Conservation (phyloP, 2,329 filamentous ascomycete species). For the Purpureocillium takamizusanense region DNA sequence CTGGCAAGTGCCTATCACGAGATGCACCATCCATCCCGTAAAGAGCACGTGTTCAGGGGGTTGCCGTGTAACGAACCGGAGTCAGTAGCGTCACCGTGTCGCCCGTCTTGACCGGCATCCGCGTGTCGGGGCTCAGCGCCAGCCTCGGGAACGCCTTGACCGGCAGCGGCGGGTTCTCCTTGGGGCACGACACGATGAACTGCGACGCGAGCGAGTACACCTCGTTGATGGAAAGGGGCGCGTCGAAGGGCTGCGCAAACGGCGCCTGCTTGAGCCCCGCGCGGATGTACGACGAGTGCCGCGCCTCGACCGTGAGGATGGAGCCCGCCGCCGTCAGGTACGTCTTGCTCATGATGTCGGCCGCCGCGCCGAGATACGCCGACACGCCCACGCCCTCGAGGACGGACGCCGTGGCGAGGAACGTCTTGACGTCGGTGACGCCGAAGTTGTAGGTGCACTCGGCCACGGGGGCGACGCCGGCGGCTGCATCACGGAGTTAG, state of each 20-base stretch:
- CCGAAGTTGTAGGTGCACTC: slow-evolving; percentile 52
- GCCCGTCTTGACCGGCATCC: slow-evolving; percentile 12
- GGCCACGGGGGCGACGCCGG: slow-evolving; percentile 38
- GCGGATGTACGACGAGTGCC: slow-evolving; percentile 54
- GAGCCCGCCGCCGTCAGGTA: slow-evolving; percentile 53
- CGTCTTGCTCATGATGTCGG: slow-evolving; percentile 45
- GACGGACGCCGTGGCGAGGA: slow-evolving; percentile 54
- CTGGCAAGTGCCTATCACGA: too few species aligned
- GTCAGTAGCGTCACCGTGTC: slow-evolving; percentile 16
- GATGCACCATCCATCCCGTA: too few species aligned
- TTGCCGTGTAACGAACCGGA: slow-evolving; percentile 13
- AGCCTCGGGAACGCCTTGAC: slow-evolving; percentile 52
- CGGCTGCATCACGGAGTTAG: slow-evolving; percentile 4
- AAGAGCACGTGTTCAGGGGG: too few species aligned
- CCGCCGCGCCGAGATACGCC: slow-evolving; percentile 54
- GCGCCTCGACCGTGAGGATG: slow-evolving; percentile 54
- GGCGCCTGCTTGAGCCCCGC: slow-evolving; percentile 36
- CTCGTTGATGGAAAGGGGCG: slow-evolving; percentile 45
- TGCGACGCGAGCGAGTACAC: slow-evolving; percentile 56
- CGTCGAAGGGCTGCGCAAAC: slow-evolving; percentile 52
- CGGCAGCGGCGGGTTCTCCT: slow-evolving; percentile 43
- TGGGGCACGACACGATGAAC: slow-evolving; percentile 52
- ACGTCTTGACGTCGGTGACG: slow-evolving; percentile 44
- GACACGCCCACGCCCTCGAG: slow-evolving; percentile 58
- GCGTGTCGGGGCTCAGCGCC: slow-evolving; percentile 13